Conservation (phyloP, 2,329 filamentous ascomycete species). For the Mycogone perniciosa region DNA sequence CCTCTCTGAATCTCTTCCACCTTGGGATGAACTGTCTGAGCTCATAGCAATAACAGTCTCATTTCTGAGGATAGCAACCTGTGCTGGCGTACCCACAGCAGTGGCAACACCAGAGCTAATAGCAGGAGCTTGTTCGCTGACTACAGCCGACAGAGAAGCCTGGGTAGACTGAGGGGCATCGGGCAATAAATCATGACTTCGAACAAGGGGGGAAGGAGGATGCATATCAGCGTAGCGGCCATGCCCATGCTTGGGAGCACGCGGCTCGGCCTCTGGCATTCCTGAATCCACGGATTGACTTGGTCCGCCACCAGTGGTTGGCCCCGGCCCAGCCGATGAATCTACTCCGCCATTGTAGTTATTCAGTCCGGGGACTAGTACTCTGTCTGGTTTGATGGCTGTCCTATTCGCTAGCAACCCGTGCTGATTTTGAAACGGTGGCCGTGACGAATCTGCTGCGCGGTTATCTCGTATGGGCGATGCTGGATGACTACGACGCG, state of each 20-base stretch:
- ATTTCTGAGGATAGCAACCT: constrained; percentile 51
- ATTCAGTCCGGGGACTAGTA: constrained; percentile 28
- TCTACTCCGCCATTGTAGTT: constrained; percentile 19
- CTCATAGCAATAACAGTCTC: constrained; percentile 45
- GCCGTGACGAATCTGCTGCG: not conserved
- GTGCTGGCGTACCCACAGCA: constrained; percentile 36
- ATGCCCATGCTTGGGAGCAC: constrained; percentile 15
- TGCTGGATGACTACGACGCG: not conserved
- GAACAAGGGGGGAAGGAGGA: constrained; percentile 57
- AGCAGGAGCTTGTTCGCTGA: constrained; percentile 28
- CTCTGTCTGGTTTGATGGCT: constrained; percentile 12
- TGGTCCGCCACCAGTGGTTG: constrained; percentile 32
- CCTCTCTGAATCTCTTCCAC: constrained; percentile 41
- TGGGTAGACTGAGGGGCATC: constrained; percentile 71
- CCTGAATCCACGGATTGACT: constrained; percentile 38
- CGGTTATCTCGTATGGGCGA: not conserved
- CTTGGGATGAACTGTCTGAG: constrained; percentile 55
- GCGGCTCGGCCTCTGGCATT: constrained; percentile 22
- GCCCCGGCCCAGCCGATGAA: constrained; percentile 13
- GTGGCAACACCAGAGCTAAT: not conserved
- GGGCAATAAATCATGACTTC: constrained; percentile 66
- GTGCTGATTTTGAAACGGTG: constrained; percentile 10
- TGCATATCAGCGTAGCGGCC: constrained; percentile 24
- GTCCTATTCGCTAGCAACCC: constrained; percentile 8
- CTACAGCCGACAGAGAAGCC: constrained; percentile 51